A percentile compares a stretch with the other conserved stretches of the same genome.
Evolutionary conservation across 1,284 basidiomycete genomes (phyloP).

Genomic region (Apiotrichum laibachii): DNA sequence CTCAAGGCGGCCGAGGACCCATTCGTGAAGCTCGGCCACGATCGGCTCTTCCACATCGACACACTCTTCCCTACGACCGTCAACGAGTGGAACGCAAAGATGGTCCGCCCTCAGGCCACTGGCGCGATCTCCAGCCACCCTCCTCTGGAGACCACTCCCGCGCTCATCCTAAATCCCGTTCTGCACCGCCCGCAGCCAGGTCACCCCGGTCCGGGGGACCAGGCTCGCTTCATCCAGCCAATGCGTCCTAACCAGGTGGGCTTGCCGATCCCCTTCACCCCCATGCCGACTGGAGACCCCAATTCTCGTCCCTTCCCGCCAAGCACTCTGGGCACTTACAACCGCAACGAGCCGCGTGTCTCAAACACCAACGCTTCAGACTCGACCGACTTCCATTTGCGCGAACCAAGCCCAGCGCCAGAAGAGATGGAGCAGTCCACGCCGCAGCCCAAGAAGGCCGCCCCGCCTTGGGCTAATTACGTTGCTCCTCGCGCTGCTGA

Average conservation of each 20-base stretch:
- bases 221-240: no score
- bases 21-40: conserved; percentile 23
- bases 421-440: no score
- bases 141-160: conserved; percentile 4
- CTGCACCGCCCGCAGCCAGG: background rate
- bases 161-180: conserved; percentile 3
- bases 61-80: conserved; percentile 18
- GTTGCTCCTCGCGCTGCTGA: no score
- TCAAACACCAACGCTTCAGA: no score
- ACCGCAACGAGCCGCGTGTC: no score
- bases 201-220: background rate
- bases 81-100: conserved; percentile 7
- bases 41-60: conserved; percentile 19
- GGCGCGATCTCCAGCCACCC: background rate
- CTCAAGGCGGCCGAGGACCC: conserved; percentile 20
- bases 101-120: background rate
- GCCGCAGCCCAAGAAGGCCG: no score
- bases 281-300: conserved; percentile 7
- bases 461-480: no score
- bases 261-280: conserved; percentile 5
- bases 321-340: no score
- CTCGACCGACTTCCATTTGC: no score
- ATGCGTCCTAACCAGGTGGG: background rate
- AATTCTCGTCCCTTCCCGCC: background rate
- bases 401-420: no score